These are phyloP conservation scores for Dianthus caryophyllus DNA, from an alignment of 148 eudicot genomes.

Conservation along the genomic window DNA sequence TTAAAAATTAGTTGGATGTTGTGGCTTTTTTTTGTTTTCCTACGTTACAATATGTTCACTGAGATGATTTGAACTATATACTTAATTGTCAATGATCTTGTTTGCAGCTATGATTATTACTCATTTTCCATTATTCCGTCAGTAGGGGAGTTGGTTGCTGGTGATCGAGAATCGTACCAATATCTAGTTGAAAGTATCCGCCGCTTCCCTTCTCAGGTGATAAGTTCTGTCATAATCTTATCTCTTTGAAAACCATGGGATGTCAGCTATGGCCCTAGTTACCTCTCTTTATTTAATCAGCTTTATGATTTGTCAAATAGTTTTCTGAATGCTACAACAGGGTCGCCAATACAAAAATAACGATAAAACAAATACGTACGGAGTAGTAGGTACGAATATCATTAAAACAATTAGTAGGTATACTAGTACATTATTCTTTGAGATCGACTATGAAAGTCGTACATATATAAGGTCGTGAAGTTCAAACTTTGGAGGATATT, in stretches of 20 bases:
- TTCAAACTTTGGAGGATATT: not conserved
- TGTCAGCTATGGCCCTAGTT: not conserved
- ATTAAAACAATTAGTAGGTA: too few species aligned
- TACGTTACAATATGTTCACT: not conserved
- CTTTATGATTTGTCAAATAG: not conserved
- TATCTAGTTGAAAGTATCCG: slow-evolving; percentile 95
- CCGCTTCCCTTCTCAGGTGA: slow-evolving; percentile 88
- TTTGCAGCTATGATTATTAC: slow-evolving; percentile 84
- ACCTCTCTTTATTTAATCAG: not conserved
- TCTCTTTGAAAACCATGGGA: not conserved
- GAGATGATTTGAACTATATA: not conserved
- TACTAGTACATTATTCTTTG: not conserved
- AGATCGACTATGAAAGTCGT: not conserved
- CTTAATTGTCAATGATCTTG: not conserved
- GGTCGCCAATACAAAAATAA: too few species aligned
- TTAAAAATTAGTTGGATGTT: not conserved
- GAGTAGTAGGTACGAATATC: too few species aligned
- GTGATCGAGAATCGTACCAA: slow-evolving; percentile 88
- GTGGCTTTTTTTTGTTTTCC: not conserved
- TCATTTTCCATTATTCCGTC: slow-evolving; percentile 82
- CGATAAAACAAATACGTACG: too few species aligned
- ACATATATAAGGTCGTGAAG: too few species aligned
- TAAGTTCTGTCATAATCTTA: not conserved
- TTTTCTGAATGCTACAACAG: not conserved
- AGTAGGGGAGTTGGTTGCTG: slow-evolving; percentile 71